Percentiles rank a stretch among this genome's conserved stretches.
These are phyloP conservation scores for Phytopythium mirpurense DNA, from an alignment of 352 stramenopile species.

Conservation along the genomic window DNA sequence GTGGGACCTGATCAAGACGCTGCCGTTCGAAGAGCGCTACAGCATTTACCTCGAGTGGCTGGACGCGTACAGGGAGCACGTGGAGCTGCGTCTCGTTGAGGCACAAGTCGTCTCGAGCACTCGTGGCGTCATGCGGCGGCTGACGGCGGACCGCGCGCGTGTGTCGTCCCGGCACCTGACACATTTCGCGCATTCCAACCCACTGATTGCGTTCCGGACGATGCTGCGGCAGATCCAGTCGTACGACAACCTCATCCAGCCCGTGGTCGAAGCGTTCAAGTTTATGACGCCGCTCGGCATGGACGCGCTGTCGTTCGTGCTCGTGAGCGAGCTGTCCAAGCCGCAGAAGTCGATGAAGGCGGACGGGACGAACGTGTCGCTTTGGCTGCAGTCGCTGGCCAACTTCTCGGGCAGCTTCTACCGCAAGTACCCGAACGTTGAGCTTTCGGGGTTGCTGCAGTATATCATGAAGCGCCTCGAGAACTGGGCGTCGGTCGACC, in stretches of 20 bases:
- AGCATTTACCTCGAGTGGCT: slow-evolving; percentile 80
- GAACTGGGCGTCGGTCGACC: slow-evolving; percentile 79
- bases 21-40: slow-evolving; percentile 77
- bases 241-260: slow-evolving; percentile 96
- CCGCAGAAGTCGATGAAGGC: slow-evolving; percentile 81
- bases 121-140: slow-evolving; percentile 69
- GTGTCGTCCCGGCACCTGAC: slow-evolving; percentile 68
- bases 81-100: slow-evolving; percentile 62
- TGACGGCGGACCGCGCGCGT: slow-evolving; percentile 79
- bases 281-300: slow-evolving; percentile 92
- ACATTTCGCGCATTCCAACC: slow-evolving; percentile 91
- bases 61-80: slow-evolving; percentile 43
- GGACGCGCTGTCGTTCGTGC: slow-evolving; percentile 92
- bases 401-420: slow-evolving; percentile 95
- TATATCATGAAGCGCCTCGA: slow-evolving; percentile 89
- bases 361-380: slow-evolving; percentile 89
- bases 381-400: slow-evolving; percentile 92
- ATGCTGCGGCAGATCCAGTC: slow-evolving; percentile 96
- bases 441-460: slow-evolving; percentile 87
- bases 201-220: slow-evolving; percentile 91
- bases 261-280: slow-evolving; percentile 94
- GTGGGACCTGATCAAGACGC: slow-evolving; percentile 80
- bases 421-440: slow-evolving; percentile 90
- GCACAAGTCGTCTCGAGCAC: slow-evolving; percentile 67
- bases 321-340: slow-evolving; percentile 88